Conservation (phyloP, 164 flowering plant genomes). For the Macadamia integrifolia region DNA sequence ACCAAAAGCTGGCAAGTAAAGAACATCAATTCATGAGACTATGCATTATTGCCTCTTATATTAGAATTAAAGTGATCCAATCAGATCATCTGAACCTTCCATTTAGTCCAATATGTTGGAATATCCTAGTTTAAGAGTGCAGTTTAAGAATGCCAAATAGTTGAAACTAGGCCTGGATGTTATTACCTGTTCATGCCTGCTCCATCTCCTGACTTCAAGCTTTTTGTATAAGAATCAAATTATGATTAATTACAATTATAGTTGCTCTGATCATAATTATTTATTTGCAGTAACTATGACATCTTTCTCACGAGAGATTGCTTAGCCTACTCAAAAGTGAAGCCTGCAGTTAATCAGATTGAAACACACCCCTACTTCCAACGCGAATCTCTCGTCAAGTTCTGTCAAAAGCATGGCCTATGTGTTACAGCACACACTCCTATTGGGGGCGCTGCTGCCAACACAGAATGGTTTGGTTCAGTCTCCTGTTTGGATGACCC, state of each 20-base stretch:
- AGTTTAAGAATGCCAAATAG: too few species aligned
- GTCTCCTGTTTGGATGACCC: constrained; percentile 88
- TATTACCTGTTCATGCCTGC: too few species aligned
- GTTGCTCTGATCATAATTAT: not conserved
- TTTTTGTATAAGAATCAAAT: not conserved
- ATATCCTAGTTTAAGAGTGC: too few species aligned
- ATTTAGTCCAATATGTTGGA: too few species aligned
- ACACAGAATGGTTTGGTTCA: constrained; percentile 81
- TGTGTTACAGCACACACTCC: constrained; percentile 91
- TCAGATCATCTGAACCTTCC: too few species aligned
- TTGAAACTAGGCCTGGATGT: too few species aligned
- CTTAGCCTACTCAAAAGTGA: constrained; percentile 81
- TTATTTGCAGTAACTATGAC: constrained; percentile 80
- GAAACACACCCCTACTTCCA: constrained; percentile 95
- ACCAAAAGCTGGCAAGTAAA: too few species aligned
- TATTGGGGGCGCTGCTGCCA: constrained; percentile 78
- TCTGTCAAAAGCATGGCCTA: constrained; percentile 93
- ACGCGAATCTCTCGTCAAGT: constrained; percentile 82
- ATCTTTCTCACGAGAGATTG: constrained; percentile 91
- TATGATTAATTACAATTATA: not conserved
- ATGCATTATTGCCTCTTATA: too few species aligned
- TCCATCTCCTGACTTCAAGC: too few species aligned
- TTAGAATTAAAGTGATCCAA: too few species aligned
- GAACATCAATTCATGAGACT: too few species aligned
- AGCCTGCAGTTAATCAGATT: constrained; percentile 95